These are phyloP conservation scores for Clonostachys rhizophaga DNA, from an alignment of 2,329 filamentous ascomycete genomes.

Conservation along the genomic window DNA sequence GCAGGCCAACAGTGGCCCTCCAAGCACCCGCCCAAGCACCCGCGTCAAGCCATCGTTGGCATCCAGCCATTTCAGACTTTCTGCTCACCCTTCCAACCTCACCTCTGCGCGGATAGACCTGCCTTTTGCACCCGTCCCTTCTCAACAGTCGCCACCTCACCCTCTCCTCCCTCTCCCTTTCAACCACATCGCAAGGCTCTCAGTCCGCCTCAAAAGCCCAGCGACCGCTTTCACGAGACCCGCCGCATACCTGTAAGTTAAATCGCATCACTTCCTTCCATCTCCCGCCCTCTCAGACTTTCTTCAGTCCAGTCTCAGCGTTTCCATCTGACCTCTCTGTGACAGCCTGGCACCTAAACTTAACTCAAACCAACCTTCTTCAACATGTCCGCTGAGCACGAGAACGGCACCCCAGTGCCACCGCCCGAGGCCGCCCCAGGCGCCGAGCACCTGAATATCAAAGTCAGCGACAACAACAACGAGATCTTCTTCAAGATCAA, in stretches of 20 bases:
- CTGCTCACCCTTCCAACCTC: not conserved
- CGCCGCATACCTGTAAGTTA: too few species aligned
- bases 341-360: not conserved
- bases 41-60: not conserved
- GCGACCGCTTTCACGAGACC: too few species aligned
- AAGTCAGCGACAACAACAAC: constrained; percentile 98
- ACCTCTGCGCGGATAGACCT: not conserved
- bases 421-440: constrained; percentile 25
- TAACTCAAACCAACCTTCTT: not conserved
- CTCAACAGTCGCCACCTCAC: not conserved
- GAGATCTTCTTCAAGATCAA: constrained; percentile 99
- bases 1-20: not conserved
- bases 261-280: too few species aligned
- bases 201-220: too few species aligned
- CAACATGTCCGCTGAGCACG: not conserved
- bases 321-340: not conserved
- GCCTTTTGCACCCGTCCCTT: not conserved
- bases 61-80: not conserved
- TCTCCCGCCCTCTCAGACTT: too few species aligned
- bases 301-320: not conserved
- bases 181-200: too few species aligned
- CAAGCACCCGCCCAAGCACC: not conserved
- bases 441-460: constrained; percentile 93
- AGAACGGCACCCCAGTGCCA: constrained; percentile 41
- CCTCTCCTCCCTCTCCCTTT: not conserved